A percentile compares a stretch with the other conserved stretches of the same genome.
These are phyloP conservation scores for Gaeumannomyces sp. DNA, from an alignment of 2,329 filamentous ascomycete species.

Conservation along the genomic window DNA sequence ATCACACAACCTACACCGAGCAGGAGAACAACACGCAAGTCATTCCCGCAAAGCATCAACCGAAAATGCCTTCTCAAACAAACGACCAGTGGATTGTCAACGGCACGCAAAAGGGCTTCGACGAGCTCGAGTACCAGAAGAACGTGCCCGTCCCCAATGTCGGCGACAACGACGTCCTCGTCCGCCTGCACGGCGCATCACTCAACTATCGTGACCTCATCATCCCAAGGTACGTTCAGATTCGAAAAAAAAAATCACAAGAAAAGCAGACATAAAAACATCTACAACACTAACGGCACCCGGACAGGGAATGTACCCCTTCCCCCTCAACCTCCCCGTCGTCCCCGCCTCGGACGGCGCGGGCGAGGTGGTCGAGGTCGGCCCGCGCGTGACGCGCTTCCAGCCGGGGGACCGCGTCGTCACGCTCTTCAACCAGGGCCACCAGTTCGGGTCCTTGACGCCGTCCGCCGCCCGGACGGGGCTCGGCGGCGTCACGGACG, in stretches of 20 bases:
- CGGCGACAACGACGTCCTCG: slow-evolving; percentile 65
- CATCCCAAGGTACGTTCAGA: slow-evolving; percentile 30
- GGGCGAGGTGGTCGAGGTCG: slow-evolving; percentile 46
- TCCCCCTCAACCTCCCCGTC: slow-evolving; percentile 35
- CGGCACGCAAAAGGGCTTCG: slow-evolving; percentile 48
- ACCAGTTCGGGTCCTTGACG: slow-evolving; percentile 39
- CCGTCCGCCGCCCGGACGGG: slow-evolving; percentile 39
- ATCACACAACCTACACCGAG: not conserved
- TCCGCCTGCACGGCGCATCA: slow-evolving; percentile 52
- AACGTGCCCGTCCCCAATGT: slow-evolving; percentile 49
- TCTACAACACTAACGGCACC: not conserved
- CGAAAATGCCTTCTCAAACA: slow-evolving; percentile 23
- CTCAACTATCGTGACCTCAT: slow-evolving; percentile 51
- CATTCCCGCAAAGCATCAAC: too few species aligned
- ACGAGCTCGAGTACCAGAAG: slow-evolving; percentile 50
- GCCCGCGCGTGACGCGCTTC: slow-evolving; percentile 41
- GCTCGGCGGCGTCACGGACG: slow-evolving; percentile 63
- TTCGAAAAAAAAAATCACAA: accelerated
- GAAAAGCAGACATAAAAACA: too few species aligned
- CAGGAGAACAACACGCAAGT: not conserved
- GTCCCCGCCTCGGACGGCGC: slow-evolving; percentile 48
- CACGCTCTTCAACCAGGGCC: slow-evolving; percentile 56
- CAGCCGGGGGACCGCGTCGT: slow-evolving; percentile 47
- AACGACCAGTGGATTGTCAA: slow-evolving; percentile 52
- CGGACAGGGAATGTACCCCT: slow-evolving; percentile 38